Base-by-base conservation (phyloP, 768 basidiomycete genomes). In the Suillus alpinus region DNA sequence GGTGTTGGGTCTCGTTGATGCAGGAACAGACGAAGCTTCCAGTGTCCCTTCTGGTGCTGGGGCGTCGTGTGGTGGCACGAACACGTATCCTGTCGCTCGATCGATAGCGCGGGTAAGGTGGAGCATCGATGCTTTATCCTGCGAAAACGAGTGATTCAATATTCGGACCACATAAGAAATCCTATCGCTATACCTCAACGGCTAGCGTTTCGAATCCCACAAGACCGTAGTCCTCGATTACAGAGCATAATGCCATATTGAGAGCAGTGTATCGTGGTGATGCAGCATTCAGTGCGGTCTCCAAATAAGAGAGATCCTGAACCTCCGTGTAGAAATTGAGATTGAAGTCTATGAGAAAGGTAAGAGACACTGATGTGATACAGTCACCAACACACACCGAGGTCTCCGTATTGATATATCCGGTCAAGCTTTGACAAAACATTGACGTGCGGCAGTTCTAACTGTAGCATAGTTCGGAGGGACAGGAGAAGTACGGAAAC, bases 301-400 rank as follows among this genome's bases (percentile, higher is more conserved):
- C 86, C 23, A 99, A 84, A 72, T 98, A 89, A 1, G 89, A 88
- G 0, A 99, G 81, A 70, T 99, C 96, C 74, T 97, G 95, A 0
- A 97, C 97, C 75, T 99, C 95, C 44, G 97, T 98, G 73, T 98
- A 98, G 73, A 92, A 99, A 65, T 94, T 92, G 32, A 99, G 87
- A 69, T 96, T 97, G 80, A 99, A 98, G 47, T 96, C 96, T 97
- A 66, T 40, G 7, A 31, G 6, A 32, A 55, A 18, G 23, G 16
- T 55, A 2, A 39, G 34, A 16, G 8, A 37, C 26, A 57, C 20
- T 56, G 39, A 29, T 41, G 34, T n/a, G 37, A 14, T 14, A 37
- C 16, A 50, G 53, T n/a, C 44, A 32, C 31, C 39, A 20, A n/a
- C 4, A 71, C 83, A 50, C 67, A 95, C 95, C 92, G 46, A 98